A percentile compares a stretch with the other conserved stretches of the same genome.
Conservation (phyloP, 2,329 filamentous ascomycete genomes). For the Fusarium pilosicola region DNA sequence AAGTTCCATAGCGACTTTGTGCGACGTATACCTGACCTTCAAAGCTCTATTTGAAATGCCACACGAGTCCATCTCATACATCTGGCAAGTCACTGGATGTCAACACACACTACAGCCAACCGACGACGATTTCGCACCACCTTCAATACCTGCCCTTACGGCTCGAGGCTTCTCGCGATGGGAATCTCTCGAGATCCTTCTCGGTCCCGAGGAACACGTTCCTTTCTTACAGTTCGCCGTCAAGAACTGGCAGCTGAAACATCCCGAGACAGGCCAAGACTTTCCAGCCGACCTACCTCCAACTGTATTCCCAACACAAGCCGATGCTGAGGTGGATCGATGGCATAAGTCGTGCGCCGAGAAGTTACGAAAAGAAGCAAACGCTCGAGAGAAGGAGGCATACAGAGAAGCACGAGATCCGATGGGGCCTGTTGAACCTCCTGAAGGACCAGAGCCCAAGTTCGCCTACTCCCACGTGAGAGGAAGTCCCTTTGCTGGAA, state of each 20-base stretch:
- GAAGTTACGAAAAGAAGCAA: constrained; percentile 71
- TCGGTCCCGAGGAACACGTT: constrained; percentile 89
- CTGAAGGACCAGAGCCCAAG: constrained; percentile 48
- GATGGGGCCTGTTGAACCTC: constrained; percentile 44
- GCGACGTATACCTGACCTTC: constrained; percentile 3
- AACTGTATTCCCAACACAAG: constrained; percentile 73
- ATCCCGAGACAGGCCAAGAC: constrained; percentile 76
- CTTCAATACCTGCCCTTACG: constrained; percentile 84
- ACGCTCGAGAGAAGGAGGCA: constrained; percentile 49
- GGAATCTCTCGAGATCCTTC: constrained; percentile 89
- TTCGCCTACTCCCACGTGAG: constrained; percentile 51
- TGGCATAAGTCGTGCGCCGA: constrained; percentile 87
- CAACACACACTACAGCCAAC: constrained; percentile 86
- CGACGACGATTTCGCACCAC: constrained; percentile 76
- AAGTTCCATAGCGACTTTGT: constrained; percentile 32
- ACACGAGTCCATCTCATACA: constrained; percentile 82
- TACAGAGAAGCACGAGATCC: constrained; percentile 27
- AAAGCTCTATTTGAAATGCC: constrained; percentile 80
- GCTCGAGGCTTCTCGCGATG: constrained; percentile 88
- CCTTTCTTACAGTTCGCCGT: constrained; percentile 85
- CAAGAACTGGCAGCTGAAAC: constrained; percentile 76
- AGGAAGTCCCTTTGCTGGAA: constrained; percentile 44
- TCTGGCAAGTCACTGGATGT: constrained; percentile 91
- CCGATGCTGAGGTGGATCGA: constrained; percentile 81
- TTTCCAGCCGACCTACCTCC: constrained; percentile 70